Base-by-base conservation (phyloP, 73 alveolate species). In the Diophrys sp. region DNA sequence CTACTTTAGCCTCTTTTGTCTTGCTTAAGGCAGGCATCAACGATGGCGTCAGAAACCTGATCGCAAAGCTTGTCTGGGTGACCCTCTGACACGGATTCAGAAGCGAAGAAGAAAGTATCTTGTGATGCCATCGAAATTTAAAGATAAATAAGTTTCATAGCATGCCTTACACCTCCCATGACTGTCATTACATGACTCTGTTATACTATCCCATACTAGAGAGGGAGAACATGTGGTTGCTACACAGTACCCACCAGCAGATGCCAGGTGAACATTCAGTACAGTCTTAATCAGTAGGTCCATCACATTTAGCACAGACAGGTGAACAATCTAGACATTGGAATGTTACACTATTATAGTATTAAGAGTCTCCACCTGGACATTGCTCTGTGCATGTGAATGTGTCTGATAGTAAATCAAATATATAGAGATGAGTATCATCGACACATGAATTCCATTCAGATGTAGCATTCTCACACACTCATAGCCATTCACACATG, bases 41-140 rank as follows among this genome's bases (percentile, higher is more conserved):
- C 91, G 74, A 78, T 91, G 56, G 98, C 95, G 83, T 97, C 99
- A 57, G 98, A 83, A 27, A 96, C 87, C 82, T 77, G 90, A 77
- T 97, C 99, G 83, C 99, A 95, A 26, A 96, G 85, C 89, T 95
- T 96, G 83, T 95, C 99, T 1, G 99, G 99, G 75, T 95, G 99
- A 29, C 99, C 99, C 55, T 95, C 98, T 70, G 95, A 91, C 33
- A 96, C 98, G 27, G 97, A 87, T 84, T 96, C 98, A 33, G 99
- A 93, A 56, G 97, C 85, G 90, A 96, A 95, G 72, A 87, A 91
- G 93, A 89, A 94, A 89, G 89, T 94, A 27, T 85, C 89, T 71
- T 85, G 24, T 23, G 24, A 23, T 67, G 14, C 24, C 24, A 67
- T 26, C n/a, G n/a, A n/a, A n/a, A 33, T 23, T 29, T 54, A 54